A percentile compares a stretch with the other conserved stretches of the same genome.
These are phyloP conservation scores for Talaromyces sp. DNA, from an alignment of 2,329 filamentous ascomycete species.

Conservation along the genomic window DNA sequence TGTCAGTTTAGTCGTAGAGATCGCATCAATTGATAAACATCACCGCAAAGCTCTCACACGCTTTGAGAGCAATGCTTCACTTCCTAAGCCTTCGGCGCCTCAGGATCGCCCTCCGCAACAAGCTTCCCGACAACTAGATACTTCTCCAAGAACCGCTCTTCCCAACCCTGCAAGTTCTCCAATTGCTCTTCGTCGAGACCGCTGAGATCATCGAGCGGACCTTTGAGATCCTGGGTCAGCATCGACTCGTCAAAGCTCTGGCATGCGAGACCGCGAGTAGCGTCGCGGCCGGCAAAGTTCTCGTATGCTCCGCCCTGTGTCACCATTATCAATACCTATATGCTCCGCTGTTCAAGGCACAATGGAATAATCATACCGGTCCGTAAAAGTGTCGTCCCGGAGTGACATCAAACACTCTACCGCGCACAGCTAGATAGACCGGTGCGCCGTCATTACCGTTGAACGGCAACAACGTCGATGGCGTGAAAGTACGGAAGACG, in stretches of 20 bases:
- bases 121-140: constrained; percentile 91
- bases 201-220: constrained; percentile 71
- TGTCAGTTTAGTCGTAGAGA: background rate
- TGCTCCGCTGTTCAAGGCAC: background rate
- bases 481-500: constrained; percentile 81
- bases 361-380: constrained; percentile 47
- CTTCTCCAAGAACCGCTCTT: constrained; percentile 88
- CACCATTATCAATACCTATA: background rate
- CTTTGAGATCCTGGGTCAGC: constrained; percentile 86
- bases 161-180: constrained; percentile 85
- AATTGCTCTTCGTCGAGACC: constrained; percentile 71
- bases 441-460: constrained; percentile 71
- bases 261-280: constrained; percentile 78
- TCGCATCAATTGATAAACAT: background rate
- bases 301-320: constrained; percentile 75
- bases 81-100: constrained; percentile 26
- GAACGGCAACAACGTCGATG: constrained; percentile 78
- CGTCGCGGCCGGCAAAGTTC: constrained; percentile 94
- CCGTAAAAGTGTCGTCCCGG: constrained; percentile 91
- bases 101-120: constrained; percentile 59
- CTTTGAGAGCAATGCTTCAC: background rate
- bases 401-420: constrained; percentile 85
- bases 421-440: constrained; percentile 88
- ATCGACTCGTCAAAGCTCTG: constrained; percentile 94
- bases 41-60: background rate